Conservation (phyloP, 495 filamentous ascomycete species). For the Daldinia vernicosa region DNA sequence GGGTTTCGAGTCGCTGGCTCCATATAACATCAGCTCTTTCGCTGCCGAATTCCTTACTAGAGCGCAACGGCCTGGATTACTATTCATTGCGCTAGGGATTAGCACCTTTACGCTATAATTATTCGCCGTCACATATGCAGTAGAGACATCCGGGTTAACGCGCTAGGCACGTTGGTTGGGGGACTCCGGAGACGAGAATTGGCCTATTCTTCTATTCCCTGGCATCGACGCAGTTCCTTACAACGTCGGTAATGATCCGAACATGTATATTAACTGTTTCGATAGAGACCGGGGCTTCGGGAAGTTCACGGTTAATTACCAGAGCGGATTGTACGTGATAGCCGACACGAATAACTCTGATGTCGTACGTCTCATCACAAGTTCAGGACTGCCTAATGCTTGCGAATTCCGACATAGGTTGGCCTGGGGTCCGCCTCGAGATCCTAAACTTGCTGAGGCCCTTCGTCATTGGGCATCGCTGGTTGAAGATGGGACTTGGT, state of each 20-base stretch:
- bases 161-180: not conserved
- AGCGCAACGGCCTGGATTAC: not conserved
- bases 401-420: constrained; percentile 8
- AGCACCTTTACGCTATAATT: not conserved
- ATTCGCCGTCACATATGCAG: not conserved
- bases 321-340: not conserved
- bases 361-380: not conserved
- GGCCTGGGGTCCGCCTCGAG: not conserved
- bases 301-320: not conserved
- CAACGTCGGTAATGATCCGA: not conserved
- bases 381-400: constrained; percentile 8
- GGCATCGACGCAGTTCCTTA: not conserved
- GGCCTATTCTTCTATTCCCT: not conserved
- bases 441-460: constrained; percentile 1
- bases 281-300: not conserved
- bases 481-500: constrained; percentile 6
- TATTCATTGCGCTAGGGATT: not conserved
- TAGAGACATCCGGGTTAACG: not conserved
- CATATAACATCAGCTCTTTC: not conserved
- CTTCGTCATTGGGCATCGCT: constrained; percentile 2
- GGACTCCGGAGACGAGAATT: not conserved
- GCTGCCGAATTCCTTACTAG: not conserved
- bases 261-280: not conserved
- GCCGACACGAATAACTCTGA: not conserved
- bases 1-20: not conserved